These are phyloP conservation scores for Phytophthora pluvialis DNA, from an alignment of 352 stramenopile species.

Conservation along the genomic window DNA sequence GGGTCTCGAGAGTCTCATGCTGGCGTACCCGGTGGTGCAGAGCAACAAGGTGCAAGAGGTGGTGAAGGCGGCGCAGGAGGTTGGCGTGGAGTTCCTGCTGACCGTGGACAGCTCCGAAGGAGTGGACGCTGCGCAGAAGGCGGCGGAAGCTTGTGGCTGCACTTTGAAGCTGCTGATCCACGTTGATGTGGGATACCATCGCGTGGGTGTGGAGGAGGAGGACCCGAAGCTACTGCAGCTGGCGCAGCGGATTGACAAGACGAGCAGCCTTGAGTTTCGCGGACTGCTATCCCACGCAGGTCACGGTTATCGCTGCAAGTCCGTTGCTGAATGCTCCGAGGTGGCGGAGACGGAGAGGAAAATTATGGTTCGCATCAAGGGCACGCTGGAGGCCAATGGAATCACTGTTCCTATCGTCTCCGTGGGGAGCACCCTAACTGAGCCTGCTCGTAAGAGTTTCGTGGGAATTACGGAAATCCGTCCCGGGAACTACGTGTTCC, in stretches of 20 bases:
- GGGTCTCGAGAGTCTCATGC: slow-evolving; percentile 57
- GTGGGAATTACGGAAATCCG: slow-evolving; percentile 78
- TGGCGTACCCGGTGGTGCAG: slow-evolving; percentile 78
- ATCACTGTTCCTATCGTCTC: slow-evolving; percentile 66
- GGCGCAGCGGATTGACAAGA: slow-evolving; percentile 57
- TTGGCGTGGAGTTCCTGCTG: slow-evolving; percentile 56
- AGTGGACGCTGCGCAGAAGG: slow-evolving; percentile 58
- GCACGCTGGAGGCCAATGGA: slow-evolving; percentile 53
- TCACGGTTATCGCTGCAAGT: slow-evolving; percentile 64
- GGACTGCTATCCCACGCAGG: slow-evolving; percentile 76
- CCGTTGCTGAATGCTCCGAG: slow-evolving; percentile 49
- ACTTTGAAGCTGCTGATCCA: slow-evolving; percentile 67
- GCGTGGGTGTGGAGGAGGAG: slow-evolving; percentile 66
- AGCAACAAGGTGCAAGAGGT: slow-evolving; percentile 60
- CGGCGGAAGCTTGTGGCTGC: slow-evolving; percentile 48
- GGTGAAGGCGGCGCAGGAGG: slow-evolving; percentile 52
- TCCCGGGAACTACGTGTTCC: slow-evolving; percentile 78
- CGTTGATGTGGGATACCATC: slow-evolving; percentile 80
- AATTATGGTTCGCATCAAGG: slow-evolving; percentile 76
- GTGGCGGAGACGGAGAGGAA: slow-evolving; percentile 65
- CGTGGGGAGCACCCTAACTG: slow-evolving; percentile 71
- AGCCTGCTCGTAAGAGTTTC: slow-evolving; percentile 65
- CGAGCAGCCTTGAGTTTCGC: slow-evolving; percentile 55
- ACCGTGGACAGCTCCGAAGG: slow-evolving; percentile 70
- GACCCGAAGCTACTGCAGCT: slow-evolving; percentile 60